These are phyloP conservation scores for Madurella fahalii DNA, from an alignment of 2,329 filamentous ascomycete genomes.

Conservation along the genomic window DNA sequence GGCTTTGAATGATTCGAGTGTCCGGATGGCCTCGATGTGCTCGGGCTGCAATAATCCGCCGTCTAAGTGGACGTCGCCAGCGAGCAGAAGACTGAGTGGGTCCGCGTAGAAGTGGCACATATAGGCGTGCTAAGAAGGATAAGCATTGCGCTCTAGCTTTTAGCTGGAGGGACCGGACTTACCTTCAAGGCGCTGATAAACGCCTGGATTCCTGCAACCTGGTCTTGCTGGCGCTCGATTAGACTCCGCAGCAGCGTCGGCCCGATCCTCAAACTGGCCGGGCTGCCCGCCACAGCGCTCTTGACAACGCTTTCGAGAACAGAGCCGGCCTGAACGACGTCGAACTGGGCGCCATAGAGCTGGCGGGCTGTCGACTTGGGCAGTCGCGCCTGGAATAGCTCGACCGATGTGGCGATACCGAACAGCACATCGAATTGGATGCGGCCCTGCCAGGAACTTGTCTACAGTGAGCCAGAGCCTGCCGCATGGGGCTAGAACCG, in stretches of 20 bases:
- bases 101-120: constrained; percentile 86
- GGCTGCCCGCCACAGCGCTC: constrained; percentile 55
- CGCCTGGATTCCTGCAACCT: constrained; percentile 70
- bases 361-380: constrained; percentile 63
- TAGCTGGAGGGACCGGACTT: constrained; percentile 14
- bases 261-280: constrained; percentile 59
- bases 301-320: constrained; percentile 71
- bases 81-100: constrained; percentile 62
- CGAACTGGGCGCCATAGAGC: constrained; percentile 68
- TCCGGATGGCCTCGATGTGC: constrained; percentile 64
- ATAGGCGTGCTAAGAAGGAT: constrained; percentile 61
- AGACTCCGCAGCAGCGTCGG: constrained; percentile 58
- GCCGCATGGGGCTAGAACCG: not conserved
- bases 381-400: constrained; percentile 71
- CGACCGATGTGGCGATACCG: constrained; percentile 76
- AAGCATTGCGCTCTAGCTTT: not conserved
- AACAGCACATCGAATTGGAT: constrained; percentile 75
- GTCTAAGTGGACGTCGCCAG: constrained; percentile 26
- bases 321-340: constrained; percentile 67
- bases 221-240: constrained; percentile 69
- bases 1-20: constrained; percentile 63
- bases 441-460: constrained; percentile 62
- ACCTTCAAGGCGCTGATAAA: constrained; percentile 69
- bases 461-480: not conserved
- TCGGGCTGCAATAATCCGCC: constrained; percentile 47